phyloP scores from a whole-genome alignment of 2,329 filamentous ascomycete species.

The Sclerotinia trifoliorum region DNA sequence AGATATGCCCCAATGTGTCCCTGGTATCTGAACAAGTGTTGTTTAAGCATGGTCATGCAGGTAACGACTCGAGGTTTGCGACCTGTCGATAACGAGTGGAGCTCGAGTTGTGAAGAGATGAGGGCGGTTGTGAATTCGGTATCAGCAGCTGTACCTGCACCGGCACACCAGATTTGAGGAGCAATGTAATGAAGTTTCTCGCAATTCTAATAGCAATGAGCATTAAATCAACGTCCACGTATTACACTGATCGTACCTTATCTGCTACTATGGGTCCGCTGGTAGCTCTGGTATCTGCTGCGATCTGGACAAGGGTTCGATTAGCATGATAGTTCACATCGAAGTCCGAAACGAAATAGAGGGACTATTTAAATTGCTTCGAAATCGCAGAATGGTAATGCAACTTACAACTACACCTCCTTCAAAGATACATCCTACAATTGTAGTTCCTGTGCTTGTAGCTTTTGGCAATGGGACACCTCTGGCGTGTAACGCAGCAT shows the following conservation, averaged over 20 bases:
- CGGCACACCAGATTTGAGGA: constrained; percentile 98
- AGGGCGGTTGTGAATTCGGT: constrained; percentile 98
- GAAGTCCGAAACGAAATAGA: constrained; percentile 3
- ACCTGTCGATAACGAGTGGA: constrained; percentile 93
- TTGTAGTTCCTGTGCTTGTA: constrained; percentile 97
- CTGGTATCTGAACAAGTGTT: constrained; percentile 98
- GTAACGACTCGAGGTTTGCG: constrained; percentile 96
- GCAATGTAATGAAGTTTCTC: constrained; percentile 99
- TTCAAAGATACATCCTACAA: constrained; percentile 95
- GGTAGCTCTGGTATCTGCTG: constrained; percentile 95
- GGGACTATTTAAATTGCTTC: neutral
- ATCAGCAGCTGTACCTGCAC: constrained; percentile 94
- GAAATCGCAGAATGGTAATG: neutral
- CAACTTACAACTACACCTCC: constrained; percentile 84
- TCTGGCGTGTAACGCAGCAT: constrained; percentile 89
- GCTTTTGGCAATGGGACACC: constrained; percentile 95
- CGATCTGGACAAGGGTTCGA: constrained; percentile 61
- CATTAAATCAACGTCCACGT: neutral
- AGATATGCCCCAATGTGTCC: constrained; percentile 97
- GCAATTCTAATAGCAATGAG: constrained; percentile 68
- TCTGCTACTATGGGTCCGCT: constrained; percentile 98
- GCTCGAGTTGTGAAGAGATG: constrained; percentile 97
- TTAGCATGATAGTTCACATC: constrained; percentile 26
- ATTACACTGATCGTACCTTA: constrained; percentile 58
- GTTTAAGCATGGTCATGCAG: constrained; percentile 99